phyloP scores from a whole-genome alignment of 75 land plant species.

The Chamaecyparis obtusa region DNA sequence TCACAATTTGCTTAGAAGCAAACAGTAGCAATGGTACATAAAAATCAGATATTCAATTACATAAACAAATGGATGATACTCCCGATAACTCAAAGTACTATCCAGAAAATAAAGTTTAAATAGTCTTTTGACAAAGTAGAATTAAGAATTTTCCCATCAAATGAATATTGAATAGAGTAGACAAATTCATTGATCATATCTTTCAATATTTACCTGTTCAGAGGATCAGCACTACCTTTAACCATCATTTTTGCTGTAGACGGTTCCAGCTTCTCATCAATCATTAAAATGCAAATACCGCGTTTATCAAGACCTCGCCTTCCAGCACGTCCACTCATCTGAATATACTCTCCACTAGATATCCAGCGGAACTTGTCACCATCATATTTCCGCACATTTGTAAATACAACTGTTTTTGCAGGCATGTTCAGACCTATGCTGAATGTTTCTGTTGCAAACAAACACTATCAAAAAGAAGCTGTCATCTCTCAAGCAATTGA shows the following conservation, averaged over 20 bases:
- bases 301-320: conserved; percentile 98
- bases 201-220: conserved; percentile 67
- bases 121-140: neutral
- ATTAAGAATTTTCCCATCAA: neutral
- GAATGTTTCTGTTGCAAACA: conserved; percentile 99
- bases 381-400: conserved; percentile 97
- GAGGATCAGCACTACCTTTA: conserved; percentile 91
- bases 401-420: conserved; percentile 98
- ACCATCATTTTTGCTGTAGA: conserved; percentile 92
- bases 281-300: conserved; percentile 94
- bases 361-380: conserved; percentile 97
- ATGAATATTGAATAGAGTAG: neutral
- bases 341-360: conserved; percentile 97
- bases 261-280: conserved; percentile 97
- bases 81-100: neutral
- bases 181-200: neutral
- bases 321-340: conserved; percentile 99
- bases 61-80: neutral
- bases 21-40: neutral
- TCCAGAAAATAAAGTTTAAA: neutral
- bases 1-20: neutral
- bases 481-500: neutral
- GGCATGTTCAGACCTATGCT: conserved; percentile 99
- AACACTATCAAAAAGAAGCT: conserved; percentile 55
- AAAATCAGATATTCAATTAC: neutral